phyloP scores from a whole-genome alignment of 2,329 filamentous ascomycete genomes.

The Trichoderma sp. region DNA sequence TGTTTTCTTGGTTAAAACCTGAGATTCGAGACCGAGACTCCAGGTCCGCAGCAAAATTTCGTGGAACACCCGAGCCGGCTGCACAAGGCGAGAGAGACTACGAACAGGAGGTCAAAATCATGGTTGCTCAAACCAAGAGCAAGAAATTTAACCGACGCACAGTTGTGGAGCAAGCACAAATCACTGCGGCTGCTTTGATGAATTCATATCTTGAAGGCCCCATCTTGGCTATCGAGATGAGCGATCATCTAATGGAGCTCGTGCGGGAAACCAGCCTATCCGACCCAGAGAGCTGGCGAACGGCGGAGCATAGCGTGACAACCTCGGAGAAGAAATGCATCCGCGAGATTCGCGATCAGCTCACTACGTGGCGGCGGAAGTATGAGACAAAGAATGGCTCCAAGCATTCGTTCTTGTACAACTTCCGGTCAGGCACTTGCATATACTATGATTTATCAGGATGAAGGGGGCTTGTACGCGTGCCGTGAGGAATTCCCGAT shows the following conservation, averaged over 20 bases:
- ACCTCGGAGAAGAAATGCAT: slow-evolving; percentile 80
- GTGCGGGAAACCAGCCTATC: slow-evolving; percentile 74
- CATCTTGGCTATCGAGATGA: slow-evolving; percentile 84
- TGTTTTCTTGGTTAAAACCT: slow-evolving; percentile 76
- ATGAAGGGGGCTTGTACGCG: slow-evolving; percentile 29
- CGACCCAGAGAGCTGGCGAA: slow-evolving; percentile 82
- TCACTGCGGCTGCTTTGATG: slow-evolving; percentile 61
- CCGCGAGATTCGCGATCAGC: slow-evolving; percentile 76
- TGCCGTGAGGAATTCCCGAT: not conserved
- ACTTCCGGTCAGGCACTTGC: slow-evolving; percentile 81
- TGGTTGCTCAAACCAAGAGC: slow-evolving; percentile 77
- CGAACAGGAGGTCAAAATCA: slow-evolving; percentile 78
- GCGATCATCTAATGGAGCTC: slow-evolving; percentile 77
- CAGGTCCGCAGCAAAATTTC: slow-evolving; percentile 53
- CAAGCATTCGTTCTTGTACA: slow-evolving; percentile 84
- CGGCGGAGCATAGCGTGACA: slow-evolving; percentile 74
- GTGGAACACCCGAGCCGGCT: slow-evolving; percentile 27
- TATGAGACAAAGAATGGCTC: slow-evolving; percentile 57
- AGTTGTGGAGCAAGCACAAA: slow-evolving; percentile 78
- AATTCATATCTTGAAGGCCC: slow-evolving; percentile 74
- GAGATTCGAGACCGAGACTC: slow-evolving; percentile 81
- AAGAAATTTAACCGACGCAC: slow-evolving; percentile 90
- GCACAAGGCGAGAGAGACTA: slow-evolving; percentile 39
- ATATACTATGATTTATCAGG: slow-evolving; percentile 78
- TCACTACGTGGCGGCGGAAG: slow-evolving; percentile 63